Evolutionary conservation across 2,329 filamentous ascomycete genomes (phyloP).

Genomic region (Neoarthrinium moseri): DNA sequence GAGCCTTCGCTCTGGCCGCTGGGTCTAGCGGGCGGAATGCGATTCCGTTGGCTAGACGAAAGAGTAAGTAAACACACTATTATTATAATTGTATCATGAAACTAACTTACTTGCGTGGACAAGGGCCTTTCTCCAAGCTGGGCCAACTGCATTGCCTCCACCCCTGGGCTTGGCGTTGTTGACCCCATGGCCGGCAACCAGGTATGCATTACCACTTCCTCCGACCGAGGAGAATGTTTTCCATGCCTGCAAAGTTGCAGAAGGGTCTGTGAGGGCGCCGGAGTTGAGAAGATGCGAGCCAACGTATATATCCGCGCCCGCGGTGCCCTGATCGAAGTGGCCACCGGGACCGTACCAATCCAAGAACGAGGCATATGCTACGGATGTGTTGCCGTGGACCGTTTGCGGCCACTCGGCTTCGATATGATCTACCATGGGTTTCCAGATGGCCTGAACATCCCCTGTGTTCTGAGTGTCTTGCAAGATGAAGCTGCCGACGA

Average conservation of each 20-base stretch:
- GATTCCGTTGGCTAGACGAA: constrained; percentile 22
- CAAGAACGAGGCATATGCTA: constrained; percentile 32
- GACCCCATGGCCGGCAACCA: constrained; percentile 45
- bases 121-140: constrained; percentile 48
- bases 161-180: constrained; percentile 41
- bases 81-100: background rate
- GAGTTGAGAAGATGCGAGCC: constrained; percentile 44
- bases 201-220: constrained; percentile 29
- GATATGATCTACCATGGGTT: constrained; percentile 35
- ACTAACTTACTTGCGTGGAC: constrained; percentile 37
- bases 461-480: constrained; percentile 31
- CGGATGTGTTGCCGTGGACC: constrained; percentile 5
- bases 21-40: constrained; percentile 31
- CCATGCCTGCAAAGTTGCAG: constrained; percentile 34
- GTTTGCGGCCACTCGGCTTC: constrained; percentile 36
- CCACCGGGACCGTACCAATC: constrained; percentile 36
- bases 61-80: constrained; percentile 9
- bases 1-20: constrained; percentile 24
- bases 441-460: constrained; percentile 26
- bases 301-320: constrained; percentile 33
- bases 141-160: constrained; percentile 45
- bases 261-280: constrained; percentile 32
- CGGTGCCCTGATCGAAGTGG: constrained; percentile 32
- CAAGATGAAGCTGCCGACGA: constrained; percentile 32
- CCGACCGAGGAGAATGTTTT: constrained; percentile 28